Conservation (phyloP, 768 basidiomycete genomes). For the Leccinum variicolor region DNA sequence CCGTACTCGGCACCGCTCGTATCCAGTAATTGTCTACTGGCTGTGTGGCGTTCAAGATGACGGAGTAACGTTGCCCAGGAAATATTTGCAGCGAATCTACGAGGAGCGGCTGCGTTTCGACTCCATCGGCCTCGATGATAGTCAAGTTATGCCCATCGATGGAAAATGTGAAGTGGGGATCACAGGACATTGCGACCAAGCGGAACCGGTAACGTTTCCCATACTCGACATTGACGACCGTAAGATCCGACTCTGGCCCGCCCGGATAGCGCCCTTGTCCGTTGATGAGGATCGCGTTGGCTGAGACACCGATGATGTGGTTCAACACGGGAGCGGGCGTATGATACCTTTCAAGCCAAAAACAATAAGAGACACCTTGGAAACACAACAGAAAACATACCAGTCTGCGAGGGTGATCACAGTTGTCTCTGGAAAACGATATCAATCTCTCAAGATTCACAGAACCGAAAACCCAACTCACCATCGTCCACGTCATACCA, state of each 20-base stretch:
- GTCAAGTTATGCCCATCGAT: conserved; percentile 45
- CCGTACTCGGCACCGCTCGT: conserved; percentile 26
- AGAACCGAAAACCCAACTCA: conserved; percentile 2
- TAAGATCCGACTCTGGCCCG: conserved; percentile 35
- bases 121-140: conserved; percentile 43
- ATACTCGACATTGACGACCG: conserved; percentile 37
- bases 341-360: neutral
- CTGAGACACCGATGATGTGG: conserved; percentile 3
- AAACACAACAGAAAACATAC: neutral
- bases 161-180: conserved; percentile 41
- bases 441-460: neutral
- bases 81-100: neutral
- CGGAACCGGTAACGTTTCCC: conserved; percentile 46
- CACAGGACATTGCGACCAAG: conserved; percentile 44
- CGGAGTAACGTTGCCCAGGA: neutral
- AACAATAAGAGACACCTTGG: neutral
- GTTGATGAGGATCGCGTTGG: conserved; percentile 31
- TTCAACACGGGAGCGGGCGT: neutral
- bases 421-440: conserved; percentile 17
- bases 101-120: conserved; percentile 6
- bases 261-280: conserved; percentile 28
- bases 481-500: conserved; percentile 47
- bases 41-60: conserved; percentile 26
- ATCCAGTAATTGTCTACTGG: conserved; percentile 54
- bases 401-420: conserved; percentile 18